These are phyloP conservation scores for Acer negundo DNA, from an alignment of 345 rosid genomes.

Conservation along the genomic window DNA sequence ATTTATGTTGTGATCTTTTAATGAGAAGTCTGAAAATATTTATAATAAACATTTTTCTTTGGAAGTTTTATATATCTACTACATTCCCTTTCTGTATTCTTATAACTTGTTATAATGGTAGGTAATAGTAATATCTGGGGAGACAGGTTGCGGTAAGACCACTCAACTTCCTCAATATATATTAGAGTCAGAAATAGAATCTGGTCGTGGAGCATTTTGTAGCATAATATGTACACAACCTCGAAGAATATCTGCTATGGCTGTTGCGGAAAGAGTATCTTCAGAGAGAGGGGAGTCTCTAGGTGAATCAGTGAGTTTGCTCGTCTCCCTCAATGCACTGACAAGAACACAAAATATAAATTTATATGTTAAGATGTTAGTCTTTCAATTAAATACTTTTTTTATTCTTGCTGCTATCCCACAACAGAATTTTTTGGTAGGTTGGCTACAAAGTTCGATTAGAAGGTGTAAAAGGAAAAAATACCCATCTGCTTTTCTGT, in stretches of 20 bases:
- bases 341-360: conserved; percentile 5
- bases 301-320: conserved; percentile 82
- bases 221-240: conserved; percentile 98
- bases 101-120: conserved; percentile 27
- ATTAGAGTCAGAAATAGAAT: conserved; percentile 94
- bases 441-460: conserved; percentile 99
- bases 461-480: conserved; percentile 94
- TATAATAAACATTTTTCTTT: not conserved
- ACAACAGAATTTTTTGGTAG: conserved; percentile 68
- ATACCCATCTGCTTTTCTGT: conserved; percentile 91
- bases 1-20: not conserved
- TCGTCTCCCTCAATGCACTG: conserved; percentile 21
- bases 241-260: conserved; percentile 95
- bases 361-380: not conserved
- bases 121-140: conserved; percentile 97
- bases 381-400: conserved; percentile 23
- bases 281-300: conserved; percentile 97
- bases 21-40: not conserved
- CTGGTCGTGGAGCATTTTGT: conserved; percentile 99
- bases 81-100: not conserved
- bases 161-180: conserved; percentile 98
- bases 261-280: conserved; percentile 96
- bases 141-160: conserved; percentile 99
- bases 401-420: conserved; percentile 53
- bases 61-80: not conserved